A percentile compares a stretch with the other conserved stretches of the same genome.
These are phyloP conservation scores for Scorias spongiosa DNA, from an alignment of 2,329 filamentous ascomycete genomes.

Conservation along the genomic window DNA sequence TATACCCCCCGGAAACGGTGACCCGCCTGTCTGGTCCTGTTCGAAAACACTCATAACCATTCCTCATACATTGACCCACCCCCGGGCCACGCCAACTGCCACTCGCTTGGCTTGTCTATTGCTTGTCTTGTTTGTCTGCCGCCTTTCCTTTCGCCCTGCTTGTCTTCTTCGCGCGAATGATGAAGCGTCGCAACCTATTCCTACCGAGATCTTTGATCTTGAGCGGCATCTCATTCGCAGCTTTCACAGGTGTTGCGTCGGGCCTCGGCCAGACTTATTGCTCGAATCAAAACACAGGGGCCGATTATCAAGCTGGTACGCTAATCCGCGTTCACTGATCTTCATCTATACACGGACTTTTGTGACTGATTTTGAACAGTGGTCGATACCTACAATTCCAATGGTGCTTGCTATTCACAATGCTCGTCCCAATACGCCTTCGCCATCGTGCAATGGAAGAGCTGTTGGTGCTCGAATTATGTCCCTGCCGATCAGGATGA, in stretches of 20 bases:
- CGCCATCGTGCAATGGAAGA: constrained; percentile 47
- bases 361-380: constrained; percentile 11
- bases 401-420: constrained; percentile 49
- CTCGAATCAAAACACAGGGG: constrained; percentile 29
- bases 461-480: constrained; percentile 65
- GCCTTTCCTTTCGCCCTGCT: background rate
- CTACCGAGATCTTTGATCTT: background rate
- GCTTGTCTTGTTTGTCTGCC: no score
- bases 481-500: constrained; percentile 34
- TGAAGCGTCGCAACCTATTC: background rate
- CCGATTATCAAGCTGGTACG: constrained; percentile 22
- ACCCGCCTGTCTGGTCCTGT: background rate
- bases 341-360: background rate
- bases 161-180: background rate
- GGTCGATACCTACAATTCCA: constrained; percentile 40
- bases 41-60: no score
- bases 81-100: no score
- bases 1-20: background rate
- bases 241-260: background rate
- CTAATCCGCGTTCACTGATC: constrained; percentile 1
- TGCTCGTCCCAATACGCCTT: constrained; percentile 48
- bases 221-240: background rate
- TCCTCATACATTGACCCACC: no score
- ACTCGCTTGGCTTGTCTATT: no score
- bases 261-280: constrained; percentile 25